Conservation (phyloP, 768 basidiomycete species). For the Suillus subalutaceus region DNA sequence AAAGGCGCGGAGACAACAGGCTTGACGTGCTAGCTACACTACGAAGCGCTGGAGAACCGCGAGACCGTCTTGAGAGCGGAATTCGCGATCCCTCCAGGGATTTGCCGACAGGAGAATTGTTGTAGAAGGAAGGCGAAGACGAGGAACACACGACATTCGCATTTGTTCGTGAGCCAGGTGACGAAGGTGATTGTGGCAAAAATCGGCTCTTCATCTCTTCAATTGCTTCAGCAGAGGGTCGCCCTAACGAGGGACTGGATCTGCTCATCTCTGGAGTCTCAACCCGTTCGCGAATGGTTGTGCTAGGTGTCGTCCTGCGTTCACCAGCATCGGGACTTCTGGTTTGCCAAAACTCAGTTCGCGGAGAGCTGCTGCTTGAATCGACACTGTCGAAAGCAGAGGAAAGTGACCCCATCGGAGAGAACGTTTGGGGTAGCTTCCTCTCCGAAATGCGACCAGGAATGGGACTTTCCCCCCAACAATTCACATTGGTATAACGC, state of each 20-base stretch:
- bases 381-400: constrained; percentile 12
- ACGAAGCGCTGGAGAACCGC: constrained; percentile 31
- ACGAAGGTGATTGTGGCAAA: constrained; percentile 36
- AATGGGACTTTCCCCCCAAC: constrained; percentile 26
- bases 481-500: constrained; percentile 21
- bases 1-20: constrained; percentile 27
- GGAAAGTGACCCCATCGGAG: constrained; percentile 8
- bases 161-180: constrained; percentile 25
- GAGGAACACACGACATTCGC: constrained; percentile 16
- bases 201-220: constrained; percentile 68
- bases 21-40: constrained; percentile 32
- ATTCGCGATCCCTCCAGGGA: constrained; percentile 27
- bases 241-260: constrained; percentile 10
- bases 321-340: constrained; percentile 17
- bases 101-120: constrained; percentile 24
- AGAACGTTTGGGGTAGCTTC: constrained; percentile 20
- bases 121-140: constrained; percentile 20
- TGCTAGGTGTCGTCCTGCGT: constrained; percentile 16
- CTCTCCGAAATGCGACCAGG: constrained; percentile 25
- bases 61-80: constrained; percentile 28
- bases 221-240: constrained; percentile 51
- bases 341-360: constrained; percentile 1
- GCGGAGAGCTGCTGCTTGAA: constrained; percentile 4
- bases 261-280: constrained; percentile 20
- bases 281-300: constrained; percentile 14